Base-by-base conservation (phyloP, 202 grass and related monocot species). In the Carex arenaria region DNA sequence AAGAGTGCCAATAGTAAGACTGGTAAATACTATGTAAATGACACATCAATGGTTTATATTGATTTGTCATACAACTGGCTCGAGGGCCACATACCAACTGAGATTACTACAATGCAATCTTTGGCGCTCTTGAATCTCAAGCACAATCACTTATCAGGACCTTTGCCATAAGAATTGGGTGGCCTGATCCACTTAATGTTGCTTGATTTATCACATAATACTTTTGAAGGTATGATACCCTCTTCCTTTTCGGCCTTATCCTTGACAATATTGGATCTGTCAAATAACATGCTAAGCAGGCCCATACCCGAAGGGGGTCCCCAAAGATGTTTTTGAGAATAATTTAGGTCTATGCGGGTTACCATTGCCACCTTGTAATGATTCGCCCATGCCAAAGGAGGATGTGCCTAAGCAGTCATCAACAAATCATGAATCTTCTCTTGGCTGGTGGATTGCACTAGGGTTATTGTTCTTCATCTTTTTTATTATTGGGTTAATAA, bases 61-160 rank as follows among this genome's bases (percentile, higher is more conserved):
- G 94, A 97, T 79, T 90, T 97, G 84, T 97, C 94, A 12, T 93
- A 86, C 31, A 97, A 97, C 87, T 85, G 89, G 82, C 86, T 97
- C 0, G 78, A 86, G 9, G 92, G 87, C 0, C 78, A 52, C 56
- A 97, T 97, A 80, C 91, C 94, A 0, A 87, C 81, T 61, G 91
- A 97, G 86, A 75, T 97, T n/a, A 89, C 89, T 10, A 67, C 14
- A 76, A 97, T 97, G 91, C 91, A 49, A 77, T 93, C 92, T 75
- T 86, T 97, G 82, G 84, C 90, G 87, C 87, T 93, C 34, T 85
- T 97, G 78, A 97, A 97, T 86, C 89, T 97, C 22, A 89, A 91
- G 57, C 91, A 97, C 80, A 97, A 97, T 43, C 57, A 84, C 5
- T 64, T 97, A 17, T 93, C 89, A 3, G 91, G 91, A 28, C 3